A percentile compares a stretch with the other conserved stretches of the same genome.
phyloP scores from a whole-genome alignment of 129 eudicot species.

The Silybum marianum region DNA sequence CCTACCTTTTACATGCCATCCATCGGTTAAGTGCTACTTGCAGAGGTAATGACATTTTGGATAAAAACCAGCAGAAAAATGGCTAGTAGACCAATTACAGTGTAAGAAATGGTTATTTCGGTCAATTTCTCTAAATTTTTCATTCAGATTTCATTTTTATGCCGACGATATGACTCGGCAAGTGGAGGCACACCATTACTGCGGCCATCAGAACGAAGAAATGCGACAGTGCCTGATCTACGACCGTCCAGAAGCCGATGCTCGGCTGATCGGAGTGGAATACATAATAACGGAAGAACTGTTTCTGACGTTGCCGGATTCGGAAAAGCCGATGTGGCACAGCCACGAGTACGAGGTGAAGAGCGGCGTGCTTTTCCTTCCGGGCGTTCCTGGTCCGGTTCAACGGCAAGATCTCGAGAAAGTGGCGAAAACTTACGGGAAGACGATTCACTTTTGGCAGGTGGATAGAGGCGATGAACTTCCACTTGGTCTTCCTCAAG shows the following conservation, averaged over 20 bases:
- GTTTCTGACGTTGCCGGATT: slow-evolving; percentile 72
- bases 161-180: slow-evolving; percentile 93
- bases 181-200: slow-evolving; percentile 96
- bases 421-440: slow-evolving; percentile 78
- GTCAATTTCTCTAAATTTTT: background rate
- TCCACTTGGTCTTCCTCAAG: slow-evolving; percentile 80
- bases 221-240: slow-evolving; percentile 86
- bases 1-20: too few species aligned
- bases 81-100: too few species aligned
- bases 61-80: too few species aligned
- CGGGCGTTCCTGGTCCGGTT: slow-evolving; percentile 75
- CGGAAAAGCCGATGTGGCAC: slow-evolving; percentile 88
- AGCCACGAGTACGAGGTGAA: slow-evolving; percentile 93
- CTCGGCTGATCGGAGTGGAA: slow-evolving; percentile 75
- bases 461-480: slow-evolving; percentile 72
- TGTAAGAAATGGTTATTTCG: too few species aligned
- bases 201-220: slow-evolving; percentile 82
- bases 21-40: too few species aligned
- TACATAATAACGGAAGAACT: slow-evolving; percentile 73
- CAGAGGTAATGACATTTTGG: too few species aligned
- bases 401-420: slow-evolving; percentile 78
- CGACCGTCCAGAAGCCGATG: slow-evolving; percentile 73
- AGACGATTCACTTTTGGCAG: slow-evolving; percentile 90
- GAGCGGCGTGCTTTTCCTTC: slow-evolving; percentile 85
- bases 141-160: slow-evolving; percentile 72